These are phyloP conservation scores for Tolypocladium inflatum DNA, from an alignment of 2,329 filamentous ascomycete genomes.

Conservation along the genomic window DNA sequence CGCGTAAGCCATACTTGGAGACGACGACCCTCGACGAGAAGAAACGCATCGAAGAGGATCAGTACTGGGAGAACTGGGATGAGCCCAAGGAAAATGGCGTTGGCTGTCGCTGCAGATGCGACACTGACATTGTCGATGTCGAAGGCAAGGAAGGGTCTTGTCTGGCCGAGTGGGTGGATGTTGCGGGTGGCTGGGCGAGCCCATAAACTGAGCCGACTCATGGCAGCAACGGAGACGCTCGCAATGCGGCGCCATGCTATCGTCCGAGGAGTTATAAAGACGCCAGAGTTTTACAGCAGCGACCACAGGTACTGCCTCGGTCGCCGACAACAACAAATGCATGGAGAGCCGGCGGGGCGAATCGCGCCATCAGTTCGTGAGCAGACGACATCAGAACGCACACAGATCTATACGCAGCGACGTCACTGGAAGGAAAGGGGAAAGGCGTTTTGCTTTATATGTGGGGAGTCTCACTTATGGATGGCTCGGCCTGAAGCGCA, in stretches of 20 bases:
- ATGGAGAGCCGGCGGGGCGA: neutral
- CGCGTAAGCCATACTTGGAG: conserved; percentile 72
- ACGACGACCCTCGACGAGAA: conserved; percentile 72
- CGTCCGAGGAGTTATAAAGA: neutral
- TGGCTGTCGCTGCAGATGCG: conserved; percentile 90
- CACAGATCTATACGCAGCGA: conserved; percentile 6
- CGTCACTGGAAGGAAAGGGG: conserved; percentile 3
- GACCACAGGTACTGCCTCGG: neutral
- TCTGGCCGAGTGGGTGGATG: conserved; percentile 91
- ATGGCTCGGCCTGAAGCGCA: conserved; percentile 3
- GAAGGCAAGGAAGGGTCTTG: conserved; percentile 97
- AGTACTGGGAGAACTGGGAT: conserved; percentile 90
- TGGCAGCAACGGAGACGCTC: neutral
- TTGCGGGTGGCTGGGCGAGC: conserved; percentile 82
- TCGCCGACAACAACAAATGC: neutral
- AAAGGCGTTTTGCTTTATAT: conserved; percentile 8
- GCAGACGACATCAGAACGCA: neutral
- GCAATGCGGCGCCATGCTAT: neutral
- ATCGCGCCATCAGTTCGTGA: neutral
- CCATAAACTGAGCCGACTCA: conserved; percentile 19
- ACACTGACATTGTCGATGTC: conserved; percentile 94
- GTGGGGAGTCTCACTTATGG: conserved; percentile 2
- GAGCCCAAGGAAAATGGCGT: conserved; percentile 89
- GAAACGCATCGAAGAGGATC: conserved; percentile 81
- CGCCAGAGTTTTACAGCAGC: neutral